Conservation (phyloP, 192 early-diverging fungal genomes). For the Gaertneriomyces sp. region DNA sequence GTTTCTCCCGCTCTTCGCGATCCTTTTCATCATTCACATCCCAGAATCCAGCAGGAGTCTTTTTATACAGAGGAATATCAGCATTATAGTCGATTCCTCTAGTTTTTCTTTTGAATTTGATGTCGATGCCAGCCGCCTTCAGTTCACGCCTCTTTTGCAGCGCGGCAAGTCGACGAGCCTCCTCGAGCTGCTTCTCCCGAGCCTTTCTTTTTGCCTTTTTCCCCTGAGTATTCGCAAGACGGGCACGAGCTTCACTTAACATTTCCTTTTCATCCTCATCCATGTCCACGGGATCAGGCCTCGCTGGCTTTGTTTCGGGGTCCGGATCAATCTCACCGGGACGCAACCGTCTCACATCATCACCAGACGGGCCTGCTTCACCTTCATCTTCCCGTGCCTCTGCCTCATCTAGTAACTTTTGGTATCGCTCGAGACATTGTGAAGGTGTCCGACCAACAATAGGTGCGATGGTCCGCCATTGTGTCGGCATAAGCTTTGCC, state of each 20-base stretch:
- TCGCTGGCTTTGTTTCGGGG: constrained; percentile 93
- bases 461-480: constrained; percentile 98
- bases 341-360: constrained; percentile 78
- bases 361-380: constrained; percentile 75
- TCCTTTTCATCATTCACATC: constrained; percentile 84
- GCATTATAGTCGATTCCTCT: constrained; percentile 87
- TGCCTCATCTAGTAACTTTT: constrained; percentile 91
- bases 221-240: constrained; percentile 98
- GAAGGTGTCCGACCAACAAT: constrained; percentile 95
- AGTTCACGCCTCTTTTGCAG: constrained; percentile 94
- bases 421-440: constrained; percentile 96
- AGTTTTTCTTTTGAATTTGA: constrained; percentile 55
- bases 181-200: constrained; percentile 94
- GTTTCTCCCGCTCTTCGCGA: constrained; percentile 56
- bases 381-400: constrained; percentile 70
- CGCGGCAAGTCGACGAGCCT: constrained; percentile 81
- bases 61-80: constrained; percentile 92
- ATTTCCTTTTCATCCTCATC: constrained; percentile 99
- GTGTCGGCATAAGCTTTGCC: constrained; percentile 98
- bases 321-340: constrained; percentile 98
- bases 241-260: constrained; percentile 95
- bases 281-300: constrained; percentile 99
- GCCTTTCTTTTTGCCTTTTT: constrained; percentile 99
- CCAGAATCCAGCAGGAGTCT: constrained; percentile 85
- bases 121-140: constrained; percentile 95